phyloP scores from a whole-genome alignment of 2,329 filamentous ascomycete genomes.

The Exophiala sideris region DNA sequence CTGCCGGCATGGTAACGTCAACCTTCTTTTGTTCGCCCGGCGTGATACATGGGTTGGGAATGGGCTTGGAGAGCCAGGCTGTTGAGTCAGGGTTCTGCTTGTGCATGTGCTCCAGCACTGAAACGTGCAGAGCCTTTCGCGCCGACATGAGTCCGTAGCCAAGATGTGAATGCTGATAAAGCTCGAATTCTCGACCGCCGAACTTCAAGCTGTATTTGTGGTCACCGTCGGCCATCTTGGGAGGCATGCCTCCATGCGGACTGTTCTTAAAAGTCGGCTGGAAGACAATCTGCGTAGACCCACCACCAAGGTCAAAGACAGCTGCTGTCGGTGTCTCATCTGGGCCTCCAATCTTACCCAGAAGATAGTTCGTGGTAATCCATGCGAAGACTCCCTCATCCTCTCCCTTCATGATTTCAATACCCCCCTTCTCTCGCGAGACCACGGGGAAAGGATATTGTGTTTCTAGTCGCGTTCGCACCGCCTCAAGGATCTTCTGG shows the following conservation, averaged over 20 bases:
- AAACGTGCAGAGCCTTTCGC: conserved; percentile 76
- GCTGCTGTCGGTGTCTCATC: conserved; percentile 89
- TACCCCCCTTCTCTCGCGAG: conserved; percentile 76
- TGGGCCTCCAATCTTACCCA: conserved; percentile 93
- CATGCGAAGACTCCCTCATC: conserved; percentile 98
- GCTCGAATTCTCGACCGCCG: conserved; percentile 81
- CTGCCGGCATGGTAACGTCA: conserved; percentile 65
- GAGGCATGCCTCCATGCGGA: conserved; percentile 73
- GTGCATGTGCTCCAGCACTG: conserved; percentile 69
- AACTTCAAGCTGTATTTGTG: conserved; percentile 94
- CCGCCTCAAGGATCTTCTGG: conserved; percentile 78
- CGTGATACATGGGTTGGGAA: conserved; percentile 81
- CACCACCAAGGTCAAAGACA: conserved; percentile 92
- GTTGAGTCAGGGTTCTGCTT: conserved; percentile 58
- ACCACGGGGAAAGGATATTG: conserved; percentile 94
- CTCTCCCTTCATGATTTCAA: conserved; percentile 95
- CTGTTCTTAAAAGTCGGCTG: conserved; percentile 84
- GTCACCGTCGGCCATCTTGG: conserved; percentile 80
- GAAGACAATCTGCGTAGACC: conserved; percentile 98
- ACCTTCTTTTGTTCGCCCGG: conserved; percentile 74
- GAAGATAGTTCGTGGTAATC: conserved; percentile 98
- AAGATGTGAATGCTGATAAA: conserved; percentile 98
- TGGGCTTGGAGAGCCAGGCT: conserved; percentile 66
- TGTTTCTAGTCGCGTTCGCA: conserved; percentile 78
- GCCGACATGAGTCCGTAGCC: conserved; percentile 96